Base-by-base conservation (phyloP, 106 monocot genomes). In the Allium cepa region DNA sequence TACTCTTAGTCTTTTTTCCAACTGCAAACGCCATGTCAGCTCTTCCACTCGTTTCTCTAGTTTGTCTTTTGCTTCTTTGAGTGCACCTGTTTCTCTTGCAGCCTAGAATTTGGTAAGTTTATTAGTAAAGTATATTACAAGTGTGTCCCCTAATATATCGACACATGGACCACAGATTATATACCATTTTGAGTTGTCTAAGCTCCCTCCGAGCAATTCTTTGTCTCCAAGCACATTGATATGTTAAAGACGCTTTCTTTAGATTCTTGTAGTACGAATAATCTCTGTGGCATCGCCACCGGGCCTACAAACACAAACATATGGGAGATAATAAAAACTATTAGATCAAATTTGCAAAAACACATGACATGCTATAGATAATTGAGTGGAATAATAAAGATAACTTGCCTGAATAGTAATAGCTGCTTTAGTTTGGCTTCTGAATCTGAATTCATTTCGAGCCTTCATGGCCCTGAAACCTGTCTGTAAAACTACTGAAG, bases 21-120 rank as follows among this genome's bases (percentile, higher is more conserved):
- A 72, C 63, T 81, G 79, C 60, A 90, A 70, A 17, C 90, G 81
- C 90, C 83, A 90, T 26, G 93, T 87, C 27, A 94, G 75, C 71
- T 94, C 93, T 66, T 94, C 89, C 36, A 94, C 89, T 68, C 87
- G 93, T 66, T 94, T 94, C 69, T 94, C 86, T 15, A 94, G 86
- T 72, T 94, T 89, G 68, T 94, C 87, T 73, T 93, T 94, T 49
- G 93, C 93, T 72, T 83, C 90, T 76, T 94, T 86, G 53, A 94
- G 86, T 36, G 93, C 93, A n/a, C 93, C 93, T 6, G 93, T 94
- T 80, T 94, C 93, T 67, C 84, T 84, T 50, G 93, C 81, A 76
- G 93, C 93, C 90, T 94, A 74, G 5, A 59, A 50, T 52, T 61
- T 17, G 68, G 64, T 17, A 75, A 71, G 51, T 11, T 13, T 53